Evolutionary conservation across 148 eudicot species (phyloP), one percentile per base, ranked within the genome.

Genomic region (Amaranthus cruentus): DNA sequence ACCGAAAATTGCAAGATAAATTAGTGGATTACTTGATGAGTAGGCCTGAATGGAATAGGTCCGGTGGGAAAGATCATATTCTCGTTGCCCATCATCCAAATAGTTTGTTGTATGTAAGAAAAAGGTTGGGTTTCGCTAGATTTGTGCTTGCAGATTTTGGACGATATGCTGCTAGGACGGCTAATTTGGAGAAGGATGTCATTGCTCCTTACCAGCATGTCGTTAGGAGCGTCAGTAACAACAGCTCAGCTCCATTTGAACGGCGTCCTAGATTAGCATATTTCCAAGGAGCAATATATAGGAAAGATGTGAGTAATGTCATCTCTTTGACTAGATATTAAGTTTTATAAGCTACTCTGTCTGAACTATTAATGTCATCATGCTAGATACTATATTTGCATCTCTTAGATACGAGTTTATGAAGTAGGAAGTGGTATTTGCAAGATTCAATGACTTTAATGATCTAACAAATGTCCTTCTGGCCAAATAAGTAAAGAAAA

Each of bases 171-270:
- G 69, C 60, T 21, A 80, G 75, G 69, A 81, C 86, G 69, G 99
- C 97, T 18, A 95, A 95, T 68, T 71, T 90, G 75, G 78, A 84
- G 49, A 95, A 95, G 88, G 99, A 95, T 85, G 82, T 90, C 48
- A 92, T 95, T 62, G 96, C 99, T 61, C 99, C 99, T 73, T 95
- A 95, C 82, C 88, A 85, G 78, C 99, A 95, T 80, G 86, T 95
- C 62, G 96, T 95, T 54, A 80, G 73, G 74, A 83, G 82, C 68
- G 73, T 88, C 71, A 72, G 78, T 10, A 73, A 67, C 59, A 77
- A 71, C 47, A 66, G 69, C 18, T 95, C 93, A 1, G 71, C 88
- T 18, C 81, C 90, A 2, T 95, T 91, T 75, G 87, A 85, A 76
- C 71, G 69, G 44, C 91, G 97, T 11, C 86, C 96, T 53, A 82